Evolutionary conservation across 768 basidiomycete species (phyloP).

Genomic region (Suillus discolor): DNA sequence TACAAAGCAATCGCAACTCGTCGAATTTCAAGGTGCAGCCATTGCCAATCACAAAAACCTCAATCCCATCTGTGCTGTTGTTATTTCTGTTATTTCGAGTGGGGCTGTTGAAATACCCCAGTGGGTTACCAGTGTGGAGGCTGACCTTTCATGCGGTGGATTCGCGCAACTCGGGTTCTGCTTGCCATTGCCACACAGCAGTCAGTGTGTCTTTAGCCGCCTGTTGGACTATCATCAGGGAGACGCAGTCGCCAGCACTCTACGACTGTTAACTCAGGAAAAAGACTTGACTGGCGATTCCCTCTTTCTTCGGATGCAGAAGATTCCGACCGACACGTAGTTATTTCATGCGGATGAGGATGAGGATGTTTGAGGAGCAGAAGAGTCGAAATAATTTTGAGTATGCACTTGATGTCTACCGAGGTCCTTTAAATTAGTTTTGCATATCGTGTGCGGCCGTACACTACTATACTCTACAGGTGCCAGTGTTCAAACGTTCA

Average conservation of each 20-base stretch:
- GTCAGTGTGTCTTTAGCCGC: neutral
- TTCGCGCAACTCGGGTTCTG: neutral
- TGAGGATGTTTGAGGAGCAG: no score
- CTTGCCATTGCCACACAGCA: neutral
- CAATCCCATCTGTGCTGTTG: no score
- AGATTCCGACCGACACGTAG: no score
- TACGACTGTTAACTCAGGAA: neutral
- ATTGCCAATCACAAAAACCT: no score
- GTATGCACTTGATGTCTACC: neutral
- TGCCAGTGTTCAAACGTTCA: neutral
- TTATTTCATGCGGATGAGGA: no score
- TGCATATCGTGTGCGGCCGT: neutral
- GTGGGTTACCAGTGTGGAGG: no score
- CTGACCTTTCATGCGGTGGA: neutral
- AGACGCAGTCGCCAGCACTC: neutral
- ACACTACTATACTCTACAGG: neutral
- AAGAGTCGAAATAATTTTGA: no score
- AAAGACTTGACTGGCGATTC: neutral
- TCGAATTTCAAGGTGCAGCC: no score
- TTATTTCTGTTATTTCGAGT: no score
- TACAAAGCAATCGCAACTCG: no score
- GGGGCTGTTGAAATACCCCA: no score
- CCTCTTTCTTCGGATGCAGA: neutral
- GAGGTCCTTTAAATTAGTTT: neutral
- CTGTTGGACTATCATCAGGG: neutral